Evolutionary conservation across 345 rosid genomes (phyloP).

Genomic region (Cochlearia excelsa): DNA sequence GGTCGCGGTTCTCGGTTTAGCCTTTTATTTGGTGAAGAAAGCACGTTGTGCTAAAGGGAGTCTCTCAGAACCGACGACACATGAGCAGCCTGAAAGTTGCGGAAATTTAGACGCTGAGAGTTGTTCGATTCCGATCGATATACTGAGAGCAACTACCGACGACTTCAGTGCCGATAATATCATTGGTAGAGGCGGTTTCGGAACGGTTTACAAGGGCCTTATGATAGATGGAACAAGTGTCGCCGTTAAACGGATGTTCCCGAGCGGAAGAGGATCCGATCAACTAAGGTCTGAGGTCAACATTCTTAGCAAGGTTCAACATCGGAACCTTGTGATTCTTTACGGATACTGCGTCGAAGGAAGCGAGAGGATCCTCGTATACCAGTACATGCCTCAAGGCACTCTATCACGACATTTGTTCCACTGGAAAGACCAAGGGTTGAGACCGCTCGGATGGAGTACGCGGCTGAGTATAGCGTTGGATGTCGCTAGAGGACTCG

Average conservation of each 20-base stretch:
- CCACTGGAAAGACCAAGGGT: slow-evolving; percentile 39
- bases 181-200: slow-evolving; percentile 55
- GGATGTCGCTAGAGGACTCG: slow-evolving; percentile 56
- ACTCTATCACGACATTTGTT: slow-evolving; percentile 46
- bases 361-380: slow-evolving; percentile 51
- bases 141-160: slow-evolving; percentile 41
- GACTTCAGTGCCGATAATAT: slow-evolving; percentile 46
- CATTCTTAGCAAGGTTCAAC: slow-evolving; percentile 52
- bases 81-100: no score
- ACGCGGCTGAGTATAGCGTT: slow-evolving; percentile 48
- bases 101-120: no score
- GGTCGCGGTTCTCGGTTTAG: no score
- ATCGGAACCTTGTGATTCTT: slow-evolving; percentile 48
- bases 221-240: slow-evolving; percentile 43
- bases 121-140: no score
- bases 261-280: slow-evolving; percentile 40
- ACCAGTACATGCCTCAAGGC: slow-evolving; percentile 55
- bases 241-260: slow-evolving; percentile 53
- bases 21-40: no score
- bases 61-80: no score
- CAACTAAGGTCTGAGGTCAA: slow-evolving; percentile 54
- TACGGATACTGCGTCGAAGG: slow-evolving; percentile 53
- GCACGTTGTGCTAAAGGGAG: no score
- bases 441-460: slow-evolving; percentile 48
- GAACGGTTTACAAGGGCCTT: slow-evolving; percentile 52